Evolutionary conservation across 768 basidiomycete genomes (phyloP), one percentile per base, ranked within the genome.

Genomic region (Termitomyces sp.): DNA sequence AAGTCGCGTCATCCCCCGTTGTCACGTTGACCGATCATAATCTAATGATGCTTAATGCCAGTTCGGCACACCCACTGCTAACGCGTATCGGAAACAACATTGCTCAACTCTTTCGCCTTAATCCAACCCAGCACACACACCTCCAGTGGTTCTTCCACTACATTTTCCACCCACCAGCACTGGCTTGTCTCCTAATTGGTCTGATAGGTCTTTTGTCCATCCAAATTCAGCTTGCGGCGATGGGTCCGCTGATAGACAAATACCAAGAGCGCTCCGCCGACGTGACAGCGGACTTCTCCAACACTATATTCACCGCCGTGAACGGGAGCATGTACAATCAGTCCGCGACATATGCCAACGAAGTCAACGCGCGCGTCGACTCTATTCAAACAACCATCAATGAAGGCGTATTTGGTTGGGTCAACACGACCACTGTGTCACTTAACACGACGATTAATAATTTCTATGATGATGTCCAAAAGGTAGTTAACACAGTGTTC

Each of bases 171-270:
- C 85, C 93, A 2, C 90, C 92, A 1, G 94, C 93, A 0, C 81
- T 96, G 46, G 88, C 92, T 0, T 91, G 94, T 67, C 86, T 99
- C 69, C 82, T 94, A 60, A 91, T 98, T 64, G 94, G 95, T n/a
- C 74, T 94, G 62, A 85, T 98, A 63, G 95, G 95, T 10, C 72
- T 98, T 13, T 70, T 98, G 47, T 86, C 87, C 33, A 86, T 98
- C 31, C 79, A 98, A 72, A 76, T 96, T 29, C 97, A 99, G 71
- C 79, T 99, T 44, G 69, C 86, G 44, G 92, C 90, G 5, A 74
- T 98, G 55, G 74, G 79, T 0, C 91, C 93, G 0, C 76, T 98
- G 31, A 84, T 85, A 55, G 72, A 76, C 33, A 83, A 85, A 58
- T 95, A 88, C 62, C 72, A 79, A n/a, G 75, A 77, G 41, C 81